phyloP scores from a whole-genome alignment of 768 basidiomycete species.

The Macrolepiota albuminosa region DNA sequence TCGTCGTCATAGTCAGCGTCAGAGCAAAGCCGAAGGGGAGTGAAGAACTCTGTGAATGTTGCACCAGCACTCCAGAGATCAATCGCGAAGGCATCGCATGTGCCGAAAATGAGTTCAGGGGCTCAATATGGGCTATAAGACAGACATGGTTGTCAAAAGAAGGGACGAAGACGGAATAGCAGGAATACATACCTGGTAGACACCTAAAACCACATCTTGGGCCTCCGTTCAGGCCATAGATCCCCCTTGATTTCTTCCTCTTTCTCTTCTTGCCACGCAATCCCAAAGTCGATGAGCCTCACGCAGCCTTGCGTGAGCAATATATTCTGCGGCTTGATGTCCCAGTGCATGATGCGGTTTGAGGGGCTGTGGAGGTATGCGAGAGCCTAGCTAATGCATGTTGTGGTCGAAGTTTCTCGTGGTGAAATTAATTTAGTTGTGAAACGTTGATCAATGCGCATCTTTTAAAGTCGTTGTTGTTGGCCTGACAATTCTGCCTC shows the following conservation, averaged over 20 bases:
- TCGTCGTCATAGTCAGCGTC: conserved; percentile 29
- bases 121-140: conserved; percentile 73
- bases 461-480: conserved; percentile 61
- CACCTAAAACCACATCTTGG: conserved; percentile 74
- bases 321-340: conserved; percentile 82
- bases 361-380: conserved; percentile 58
- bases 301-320: conserved; percentile 55
- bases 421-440: background rate
- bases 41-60: conserved; percentile 77
- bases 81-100: conserved; percentile 50
- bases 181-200: conserved; percentile 71
- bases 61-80: conserved; percentile 85
- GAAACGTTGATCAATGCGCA: conserved; percentile 35
- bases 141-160: background rate
- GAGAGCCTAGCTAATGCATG: conserved; percentile 37
- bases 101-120: conserved; percentile 84
- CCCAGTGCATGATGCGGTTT: conserved; percentile 69
- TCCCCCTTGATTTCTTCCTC: conserved; percentile 21
- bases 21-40: conserved; percentile 44
- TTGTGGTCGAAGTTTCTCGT: background rate
- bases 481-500: conserved; percentile 65
- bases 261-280: conserved; percentile 34
- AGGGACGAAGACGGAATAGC: background rate
- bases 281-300: conserved; percentile 86
- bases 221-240: conserved; percentile 26